These are phyloP conservation scores for Claviceps pusilla DNA, from an alignment of 2,329 filamentous ascomycete species.

Conservation along the genomic window DNA sequence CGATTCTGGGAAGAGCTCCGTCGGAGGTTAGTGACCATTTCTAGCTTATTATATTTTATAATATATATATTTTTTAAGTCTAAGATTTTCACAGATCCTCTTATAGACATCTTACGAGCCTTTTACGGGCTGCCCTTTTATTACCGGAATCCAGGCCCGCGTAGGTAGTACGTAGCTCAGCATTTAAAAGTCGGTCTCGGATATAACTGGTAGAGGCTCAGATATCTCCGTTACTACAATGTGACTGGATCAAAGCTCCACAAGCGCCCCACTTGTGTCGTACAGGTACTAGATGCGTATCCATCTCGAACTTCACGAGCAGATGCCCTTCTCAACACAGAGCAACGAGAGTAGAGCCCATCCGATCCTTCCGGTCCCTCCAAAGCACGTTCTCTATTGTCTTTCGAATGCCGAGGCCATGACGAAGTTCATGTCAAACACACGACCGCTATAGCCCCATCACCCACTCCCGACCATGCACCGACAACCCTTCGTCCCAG, in stretches of 20 bases:
- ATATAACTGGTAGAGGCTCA: not conserved
- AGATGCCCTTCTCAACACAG: not conserved
- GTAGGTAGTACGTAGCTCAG: no score
- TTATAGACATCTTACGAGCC: no score
- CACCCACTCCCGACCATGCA: constrained; percentile 10
- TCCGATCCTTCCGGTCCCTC: no score
- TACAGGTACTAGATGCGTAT: not conserved
- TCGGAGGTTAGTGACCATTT: no score
- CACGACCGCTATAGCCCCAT: not conserved
- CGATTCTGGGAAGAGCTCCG: no score
- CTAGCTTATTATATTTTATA: no score
- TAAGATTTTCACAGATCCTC: no score
- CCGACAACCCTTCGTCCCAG: constrained; percentile 27
- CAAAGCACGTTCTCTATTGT: not conserved
- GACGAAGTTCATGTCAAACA: not conserved
- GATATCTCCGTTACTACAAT: not conserved
- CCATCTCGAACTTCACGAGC: not conserved
- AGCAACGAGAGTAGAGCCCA: not conserved
- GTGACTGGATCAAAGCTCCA: not conserved
- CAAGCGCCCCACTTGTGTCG: not conserved
- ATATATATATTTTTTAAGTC: no score
- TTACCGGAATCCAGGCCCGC: no score
- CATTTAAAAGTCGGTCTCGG: no score
- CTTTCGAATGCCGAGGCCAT: not conserved
- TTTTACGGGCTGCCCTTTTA: no score